Base-by-base conservation (phyloP, 345 rosid species). In the Gossypioides kirkii region DNA sequence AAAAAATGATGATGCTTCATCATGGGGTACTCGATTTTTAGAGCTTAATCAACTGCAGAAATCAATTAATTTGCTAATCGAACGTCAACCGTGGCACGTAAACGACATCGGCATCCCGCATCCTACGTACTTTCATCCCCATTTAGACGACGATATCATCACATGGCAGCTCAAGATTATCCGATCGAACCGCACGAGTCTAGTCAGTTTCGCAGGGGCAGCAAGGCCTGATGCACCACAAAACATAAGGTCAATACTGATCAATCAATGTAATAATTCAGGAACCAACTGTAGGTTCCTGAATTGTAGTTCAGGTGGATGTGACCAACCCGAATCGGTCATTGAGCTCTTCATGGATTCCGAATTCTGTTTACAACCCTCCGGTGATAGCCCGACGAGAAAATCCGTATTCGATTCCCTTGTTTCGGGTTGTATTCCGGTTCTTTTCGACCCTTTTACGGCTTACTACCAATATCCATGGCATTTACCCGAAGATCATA, bases 381-480 rank as follows among this genome's bases (percentile, higher is more conserved):
- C 93, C 0, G 98, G 97, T 68, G 96, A 94, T 72, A 91, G 94
- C 60, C 90, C 97, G 0, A 89, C 97, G 1, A 86, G 97, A 71
- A 91, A 87, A 79, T 91, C 97, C 0, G 74, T 90, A 12, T 94
- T 91, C 9, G 97, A 94, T 74, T 90, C 98, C 0, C 94, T 94
- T 0, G 66, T 91, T 53, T 85, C 85, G 0, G 98, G 98, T 13
- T 91, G 97, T 77, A 94, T 94, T 71, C 97, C 96, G 1, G 94
- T 90, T 36, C 66, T 90, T 0, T 94, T 94, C 68, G 87, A 90
- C 74, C 98, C 98, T 2, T 90, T 86, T 73, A 80, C 93, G 0
- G 93, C 93, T 0, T 90, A 90, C 43, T 90, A 91, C 70, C 97
- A 94, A 70, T 94, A 94, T 80, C 79, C 97, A 10, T 90, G 97